Conservation (phyloP, 306 rosid genomes). For the Geum urbanum region DNA sequence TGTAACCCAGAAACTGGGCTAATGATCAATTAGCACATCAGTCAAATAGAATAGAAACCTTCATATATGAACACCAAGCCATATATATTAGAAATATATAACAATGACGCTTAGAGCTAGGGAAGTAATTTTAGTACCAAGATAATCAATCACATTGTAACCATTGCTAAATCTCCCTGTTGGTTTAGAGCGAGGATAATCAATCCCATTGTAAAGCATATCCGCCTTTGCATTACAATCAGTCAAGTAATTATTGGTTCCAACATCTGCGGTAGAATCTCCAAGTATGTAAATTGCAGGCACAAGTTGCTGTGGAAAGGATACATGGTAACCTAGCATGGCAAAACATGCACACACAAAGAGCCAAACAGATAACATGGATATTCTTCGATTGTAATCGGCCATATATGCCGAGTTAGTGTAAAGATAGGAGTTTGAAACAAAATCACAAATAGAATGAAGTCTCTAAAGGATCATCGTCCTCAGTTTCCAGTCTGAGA, state of each 20-base stretch:
- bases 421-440: background rate
- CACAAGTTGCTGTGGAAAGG: background rate
- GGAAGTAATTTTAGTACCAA: background rate
- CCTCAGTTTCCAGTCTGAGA: background rate
- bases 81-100: background rate
- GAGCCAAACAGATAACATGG: background rate
- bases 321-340: background rate
- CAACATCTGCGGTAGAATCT: constrained; percentile 24
- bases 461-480: background rate
- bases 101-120: background rate
- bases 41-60: background rate
- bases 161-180: constrained; percentile 30
- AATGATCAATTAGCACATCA: background rate
- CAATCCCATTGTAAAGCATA: constrained; percentile 13
- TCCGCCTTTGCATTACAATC: constrained; percentile 18
- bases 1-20: constrained; percentile 16
- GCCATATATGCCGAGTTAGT: background rate
- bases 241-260: constrained; percentile 22
- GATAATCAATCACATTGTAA: constrained; percentile 15
- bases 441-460: background rate
- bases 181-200: constrained; percentile 17
- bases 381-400: background rate
- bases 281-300: constrained; percentile 24
- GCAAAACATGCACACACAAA: background rate
- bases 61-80: too few relatives aligned